These are phyloP conservation scores for Clarireedia monteithiana DNA, from an alignment of 2,329 filamentous ascomycete genomes.

Conservation along the genomic window DNA sequence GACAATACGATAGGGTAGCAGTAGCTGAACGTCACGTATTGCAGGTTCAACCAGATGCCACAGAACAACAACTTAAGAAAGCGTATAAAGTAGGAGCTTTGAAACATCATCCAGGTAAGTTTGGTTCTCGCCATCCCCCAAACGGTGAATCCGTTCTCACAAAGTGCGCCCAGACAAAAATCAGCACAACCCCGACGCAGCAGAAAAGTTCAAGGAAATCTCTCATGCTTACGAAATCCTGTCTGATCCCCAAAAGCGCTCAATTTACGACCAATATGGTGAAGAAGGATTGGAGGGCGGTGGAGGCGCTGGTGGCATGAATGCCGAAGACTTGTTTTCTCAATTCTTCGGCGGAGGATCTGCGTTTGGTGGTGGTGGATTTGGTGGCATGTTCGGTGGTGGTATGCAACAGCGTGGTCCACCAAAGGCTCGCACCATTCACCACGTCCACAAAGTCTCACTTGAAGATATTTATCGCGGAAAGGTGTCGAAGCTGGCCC, in stretches of 20 bases:
- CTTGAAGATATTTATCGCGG: constrained; percentile 97
- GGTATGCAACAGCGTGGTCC: constrained; percentile 76
- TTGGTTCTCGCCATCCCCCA: constrained; percentile 3
- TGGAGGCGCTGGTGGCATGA: constrained; percentile 74
- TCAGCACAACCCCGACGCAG: constrained; percentile 81
- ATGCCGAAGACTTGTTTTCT: constrained; percentile 90
- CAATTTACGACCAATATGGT: constrained; percentile 93
- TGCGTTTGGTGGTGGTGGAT: constrained; percentile 57
- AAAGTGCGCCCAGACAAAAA: constrained; percentile 70
- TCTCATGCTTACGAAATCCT: constrained; percentile 94
- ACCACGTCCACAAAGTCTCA: constrained; percentile 97
- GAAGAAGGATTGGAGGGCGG: constrained; percentile 93
- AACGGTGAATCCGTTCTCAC: not conserved
- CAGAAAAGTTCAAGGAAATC: constrained; percentile 97
- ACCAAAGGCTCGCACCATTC: constrained; percentile 84
- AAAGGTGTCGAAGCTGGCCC: constrained; percentile 93
- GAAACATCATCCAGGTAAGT: constrained; percentile 76
- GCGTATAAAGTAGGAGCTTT: constrained; percentile 78
- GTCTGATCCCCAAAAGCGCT: constrained; percentile 84
- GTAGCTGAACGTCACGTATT: constrained; percentile 23
- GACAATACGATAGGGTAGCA: not conserved
- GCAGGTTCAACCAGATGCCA: constrained; percentile 70
- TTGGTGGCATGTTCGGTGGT: constrained; percentile 69
- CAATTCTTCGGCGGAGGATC: constrained; percentile 84
- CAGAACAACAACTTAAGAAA: constrained; percentile 83